Evolutionary conservation across 352 stramenopile species (phyloP), one percentile per base, ranked within the genome.

Genomic region (Aphanomyces stellatus): DNA sequence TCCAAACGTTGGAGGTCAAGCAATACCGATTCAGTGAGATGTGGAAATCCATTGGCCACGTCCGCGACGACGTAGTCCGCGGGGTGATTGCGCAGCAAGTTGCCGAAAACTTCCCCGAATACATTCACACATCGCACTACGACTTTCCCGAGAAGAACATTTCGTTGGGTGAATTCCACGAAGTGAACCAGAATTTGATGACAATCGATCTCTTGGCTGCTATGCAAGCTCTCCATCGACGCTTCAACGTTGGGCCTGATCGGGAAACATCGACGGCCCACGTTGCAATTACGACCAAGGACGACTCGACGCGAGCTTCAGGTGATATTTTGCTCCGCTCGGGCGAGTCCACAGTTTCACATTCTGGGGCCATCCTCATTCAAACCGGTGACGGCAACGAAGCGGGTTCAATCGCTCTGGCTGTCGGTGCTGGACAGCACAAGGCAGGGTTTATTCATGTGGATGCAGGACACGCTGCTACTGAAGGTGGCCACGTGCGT

Each of bases 31-130:
- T 98, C 69, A 96, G 85, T 3, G 75, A 96, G 19, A 71, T 92
- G 48, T 98, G 94, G 94, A 81, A 85, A 40, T 61, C 81, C 37
- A 87, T 97, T 43, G 82, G 90, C 19, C 87, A 85, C 17, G 81
- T 98, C 27, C 69, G 74, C 11, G 79, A 95, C 40, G 73, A 77
- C 8, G 53, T 70, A 46, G 88, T 97, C 56, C 87, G 94, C 35
- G 94, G 94, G 72, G 85, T 98, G 0, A 97, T 98, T 71, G 94
- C 92, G 27, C 94, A 98, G 72, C 81, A 98, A 75, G 77, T 97
- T 19, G 71, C 62, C 11, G 76, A 95, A 55, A 84, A 93, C 0
- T 98, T 98, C 70, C 93, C 93, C 25, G 94, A 98, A 72, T 93
- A 98, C 68, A 78, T 98, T 33, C 83, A 87, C 43, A 73, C 95